These are phyloP conservation scores for Juncus effusus DNA, from an alignment of 176 grass and related monocot species.

Conservation along the genomic window DNA sequence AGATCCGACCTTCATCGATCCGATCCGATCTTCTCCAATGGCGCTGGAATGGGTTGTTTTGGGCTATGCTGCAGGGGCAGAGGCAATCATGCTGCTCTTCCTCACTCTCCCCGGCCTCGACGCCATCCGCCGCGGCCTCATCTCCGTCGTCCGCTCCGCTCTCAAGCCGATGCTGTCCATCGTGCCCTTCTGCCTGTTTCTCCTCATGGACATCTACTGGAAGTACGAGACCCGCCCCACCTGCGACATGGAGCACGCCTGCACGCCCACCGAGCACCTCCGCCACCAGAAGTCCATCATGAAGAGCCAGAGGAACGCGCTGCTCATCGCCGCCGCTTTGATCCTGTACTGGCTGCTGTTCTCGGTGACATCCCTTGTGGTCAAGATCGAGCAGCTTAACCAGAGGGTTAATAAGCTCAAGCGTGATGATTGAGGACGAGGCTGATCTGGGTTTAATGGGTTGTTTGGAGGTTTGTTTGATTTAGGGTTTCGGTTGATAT, in stretches of 20 bases:
- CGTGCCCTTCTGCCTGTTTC: constrained; percentile 90
- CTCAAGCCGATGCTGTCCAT: constrained; percentile 90
- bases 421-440: constrained; percentile 51
- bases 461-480: constrained; percentile 7
- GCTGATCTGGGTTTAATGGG: background rate
- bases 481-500: constrained; percentile 13
- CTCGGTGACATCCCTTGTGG: constrained; percentile 62
- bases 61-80: constrained; percentile 76
- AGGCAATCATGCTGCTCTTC: constrained; percentile 97
- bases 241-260: constrained; percentile 68
- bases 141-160: constrained; percentile 62
- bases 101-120: constrained; percentile 79
- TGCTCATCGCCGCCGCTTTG: constrained; percentile 81
- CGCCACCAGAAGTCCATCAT: constrained; percentile 98
- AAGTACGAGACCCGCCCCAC: constrained; percentile 88
- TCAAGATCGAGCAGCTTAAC: constrained; percentile 64
- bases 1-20: background rate
- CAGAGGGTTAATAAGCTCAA: constrained; percentile 76
- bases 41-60: constrained; percentile 97
- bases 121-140: constrained; percentile 61
- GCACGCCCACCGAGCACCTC: constrained; percentile 83
- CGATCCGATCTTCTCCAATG: constrained; percentile 38
- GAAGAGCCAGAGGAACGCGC: constrained; percentile 88
- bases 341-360: constrained; percentile 97
- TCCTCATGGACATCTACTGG: constrained; percentile 95